Percentiles rank a stretch among this genome's conserved stretches.
phyloP scores from a whole-genome alignment of 1,284 basidiomycete species.

The Apiotrichum sp. region DNA sequence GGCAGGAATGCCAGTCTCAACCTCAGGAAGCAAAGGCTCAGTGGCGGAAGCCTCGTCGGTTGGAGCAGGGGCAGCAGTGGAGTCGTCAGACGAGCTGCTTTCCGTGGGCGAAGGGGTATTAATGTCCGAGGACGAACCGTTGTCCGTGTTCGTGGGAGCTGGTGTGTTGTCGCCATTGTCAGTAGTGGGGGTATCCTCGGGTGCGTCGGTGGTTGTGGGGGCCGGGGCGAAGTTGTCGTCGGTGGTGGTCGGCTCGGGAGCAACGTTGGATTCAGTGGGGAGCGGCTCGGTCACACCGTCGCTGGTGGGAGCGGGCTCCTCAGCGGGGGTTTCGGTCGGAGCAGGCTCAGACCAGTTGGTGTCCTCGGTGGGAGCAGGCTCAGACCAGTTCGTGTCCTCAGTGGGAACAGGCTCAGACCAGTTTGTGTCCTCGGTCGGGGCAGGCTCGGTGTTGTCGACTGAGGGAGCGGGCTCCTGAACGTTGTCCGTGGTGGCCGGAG shows the following conservation, averaged over 20 bases:
- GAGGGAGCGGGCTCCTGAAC: too few species aligned
- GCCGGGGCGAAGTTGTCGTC: neutral
- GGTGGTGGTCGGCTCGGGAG: neutral
- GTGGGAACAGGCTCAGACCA: neutral
- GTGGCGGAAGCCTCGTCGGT: slow-evolving; percentile 1
- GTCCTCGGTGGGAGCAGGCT: neutral
- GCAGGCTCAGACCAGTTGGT: neutral
- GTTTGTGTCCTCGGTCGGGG: slow-evolving; percentile 2
- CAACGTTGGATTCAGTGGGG: neutral
- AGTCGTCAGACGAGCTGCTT: neutral
- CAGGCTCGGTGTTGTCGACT: neutral
- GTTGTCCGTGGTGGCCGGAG: too few species aligned
- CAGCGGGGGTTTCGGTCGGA: neutral
- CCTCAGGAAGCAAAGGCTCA: neutral
- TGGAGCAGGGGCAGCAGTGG: neutral
- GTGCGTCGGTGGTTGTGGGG: neutral
- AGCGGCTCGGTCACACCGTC: neutral
- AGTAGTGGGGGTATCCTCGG: neutral
- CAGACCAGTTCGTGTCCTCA: neutral
- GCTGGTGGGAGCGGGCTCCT: neutral
- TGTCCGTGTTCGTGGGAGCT: neutral
- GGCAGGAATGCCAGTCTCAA: neutral
- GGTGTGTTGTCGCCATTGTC: slow-evolving; percentile 1
- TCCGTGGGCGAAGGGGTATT: neutral
- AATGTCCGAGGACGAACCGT: slow-evolving; percentile 4